Conservation (phyloP, 2,329 filamentous ascomycete genomes). For the Pseudocercospora vitis region DNA sequence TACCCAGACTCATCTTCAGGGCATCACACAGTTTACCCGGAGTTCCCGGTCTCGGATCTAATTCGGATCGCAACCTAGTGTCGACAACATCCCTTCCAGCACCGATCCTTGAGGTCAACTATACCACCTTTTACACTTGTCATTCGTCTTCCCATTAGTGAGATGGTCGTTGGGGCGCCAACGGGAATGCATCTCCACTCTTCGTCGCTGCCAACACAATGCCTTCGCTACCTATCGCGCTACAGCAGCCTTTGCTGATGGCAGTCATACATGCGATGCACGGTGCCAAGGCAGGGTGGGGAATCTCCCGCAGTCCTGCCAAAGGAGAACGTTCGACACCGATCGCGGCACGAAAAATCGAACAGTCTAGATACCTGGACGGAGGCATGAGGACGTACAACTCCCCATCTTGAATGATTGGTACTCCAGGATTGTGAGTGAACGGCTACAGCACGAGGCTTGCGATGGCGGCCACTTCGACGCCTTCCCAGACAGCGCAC, state of each 20-base stretch:
- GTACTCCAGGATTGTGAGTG: no score
- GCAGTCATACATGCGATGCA: no score
- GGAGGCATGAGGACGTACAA: no score
- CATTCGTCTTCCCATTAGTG: conserved; percentile 8
- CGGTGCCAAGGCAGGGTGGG: no score
- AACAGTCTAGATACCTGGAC: no score
- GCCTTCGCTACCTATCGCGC: background rate
- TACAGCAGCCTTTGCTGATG: background rate
- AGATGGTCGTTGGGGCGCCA: background rate
- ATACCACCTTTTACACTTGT: background rate
- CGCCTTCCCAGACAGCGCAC: background rate
- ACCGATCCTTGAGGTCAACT: no score
- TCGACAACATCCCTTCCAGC: conserved; percentile 6
- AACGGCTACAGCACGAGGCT: background rate
- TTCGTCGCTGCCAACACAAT: background rate
- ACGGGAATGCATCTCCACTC: background rate
- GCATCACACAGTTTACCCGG: background rate
- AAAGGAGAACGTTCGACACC: background rate
- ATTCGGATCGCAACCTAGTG: background rate
- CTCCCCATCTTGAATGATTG: no score
- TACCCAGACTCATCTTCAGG: conserved; percentile 5
- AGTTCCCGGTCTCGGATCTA: background rate
- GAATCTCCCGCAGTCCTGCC: no score
- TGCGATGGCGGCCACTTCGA: conserved; percentile 5
- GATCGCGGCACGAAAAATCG: background rate